Percentiles rank a stretch among this genome's conserved stretches.
These are phyloP conservation scores for Lactifluus piperatus DNA, from an alignment of 768 basidiomycete species.

Conservation along the genomic window DNA sequence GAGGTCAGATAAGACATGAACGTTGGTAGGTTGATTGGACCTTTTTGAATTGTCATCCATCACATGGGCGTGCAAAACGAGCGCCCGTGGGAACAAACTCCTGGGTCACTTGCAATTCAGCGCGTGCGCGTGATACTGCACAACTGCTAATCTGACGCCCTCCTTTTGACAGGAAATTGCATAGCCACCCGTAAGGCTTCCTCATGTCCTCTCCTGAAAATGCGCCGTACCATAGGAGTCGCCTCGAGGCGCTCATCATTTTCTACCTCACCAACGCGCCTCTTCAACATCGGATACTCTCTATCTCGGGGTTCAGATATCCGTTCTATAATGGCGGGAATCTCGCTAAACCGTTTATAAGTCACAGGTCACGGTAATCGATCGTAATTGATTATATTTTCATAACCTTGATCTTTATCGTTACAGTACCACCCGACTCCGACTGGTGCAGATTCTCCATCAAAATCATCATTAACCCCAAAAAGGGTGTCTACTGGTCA, in stretches of 20 bases:
- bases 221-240: conserved; percentile 1
- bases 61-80: conserved; percentile 9
- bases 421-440: not conserved
- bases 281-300: not conserved
- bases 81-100: conserved; percentile 10
- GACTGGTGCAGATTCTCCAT: not conserved
- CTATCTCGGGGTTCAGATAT: not conserved
- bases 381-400: not conserved
- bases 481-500: not conserved
- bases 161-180: not conserved
- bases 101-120: not conserved
- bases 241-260: conserved; percentile 10
- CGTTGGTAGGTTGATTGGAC: not conserved
- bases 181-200: conserved; percentile 18
- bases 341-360: not conserved
- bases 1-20: conserved; percentile 16
- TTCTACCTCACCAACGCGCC: not conserved
- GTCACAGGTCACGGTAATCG: conserved; percentile 5
- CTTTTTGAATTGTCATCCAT: not conserved
- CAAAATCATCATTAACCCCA: conserved; percentile 3
- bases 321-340: not conserved
- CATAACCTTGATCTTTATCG: conserved; percentile 17
- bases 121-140: conserved; percentile 4
- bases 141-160: not conserved
- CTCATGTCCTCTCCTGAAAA: conserved; percentile 9